These are phyloP conservation scores for Nakaseomyces kungkrabaensis DNA, from an alignment of 1,139 yeast species.

Conservation along the genomic window DNA sequence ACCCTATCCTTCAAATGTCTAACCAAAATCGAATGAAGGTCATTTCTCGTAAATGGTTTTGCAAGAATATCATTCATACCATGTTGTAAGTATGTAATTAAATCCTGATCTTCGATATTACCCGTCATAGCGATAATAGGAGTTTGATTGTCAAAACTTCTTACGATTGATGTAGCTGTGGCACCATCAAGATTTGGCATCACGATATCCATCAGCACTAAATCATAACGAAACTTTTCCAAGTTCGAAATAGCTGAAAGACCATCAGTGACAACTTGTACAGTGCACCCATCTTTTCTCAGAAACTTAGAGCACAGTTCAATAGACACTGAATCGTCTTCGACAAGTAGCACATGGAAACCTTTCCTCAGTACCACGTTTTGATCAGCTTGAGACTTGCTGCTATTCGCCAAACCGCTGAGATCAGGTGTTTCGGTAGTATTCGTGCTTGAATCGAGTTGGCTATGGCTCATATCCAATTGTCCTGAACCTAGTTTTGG, in stretches of 20 bases:
- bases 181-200: constrained; percentile 95
- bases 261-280: constrained; percentile 89
- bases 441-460: neutral
- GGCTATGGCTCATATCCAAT: neutral
- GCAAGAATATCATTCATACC: constrained; percentile 91
- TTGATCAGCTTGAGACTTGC: neutral
- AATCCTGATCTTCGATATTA: constrained; percentile 69
- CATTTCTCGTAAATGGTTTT: constrained; percentile 84
- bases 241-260: constrained; percentile 75
- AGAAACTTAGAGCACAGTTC: constrained; percentile 69
- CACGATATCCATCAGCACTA: constrained; percentile 86
- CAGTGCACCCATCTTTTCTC: constrained; percentile 82
- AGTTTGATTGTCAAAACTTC: constrained; percentile 72
- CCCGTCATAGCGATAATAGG: constrained; percentile 96
- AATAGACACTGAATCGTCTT: constrained; percentile 79
- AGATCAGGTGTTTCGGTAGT: neutral
- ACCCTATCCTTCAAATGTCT: constrained; percentile 45
- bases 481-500: neutral
- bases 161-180: constrained; percentile 76
- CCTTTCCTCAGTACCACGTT: constrained; percentile 27
- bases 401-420: neutral
- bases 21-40: constrained; percentile 61
- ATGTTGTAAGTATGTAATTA: constrained; percentile 70
- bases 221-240: constrained; percentile 65
- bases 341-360: constrained; percentile 70